Evolutionary conservation across 1,139 yeast species (phyloP).

Genomic region (Candida frijolesensis): DNA sequence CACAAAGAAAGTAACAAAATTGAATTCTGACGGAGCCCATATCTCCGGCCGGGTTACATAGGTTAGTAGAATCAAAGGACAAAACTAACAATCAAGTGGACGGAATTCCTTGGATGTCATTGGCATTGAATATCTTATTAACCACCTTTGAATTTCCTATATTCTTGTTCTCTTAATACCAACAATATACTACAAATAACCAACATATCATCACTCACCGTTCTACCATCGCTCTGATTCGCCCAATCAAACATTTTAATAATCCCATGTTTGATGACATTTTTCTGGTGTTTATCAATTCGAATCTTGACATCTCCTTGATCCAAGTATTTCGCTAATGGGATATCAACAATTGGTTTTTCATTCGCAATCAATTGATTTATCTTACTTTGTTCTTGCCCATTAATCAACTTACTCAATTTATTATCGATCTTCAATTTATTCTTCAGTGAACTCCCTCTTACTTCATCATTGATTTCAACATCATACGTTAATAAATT

Average conservation of each 20-base stretch:
- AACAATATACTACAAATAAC: constrained; percentile 33
- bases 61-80: no score
- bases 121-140: neutral
- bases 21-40: no score
- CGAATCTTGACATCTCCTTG: constrained; percentile 27
- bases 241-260: constrained; percentile 31
- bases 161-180: constrained; percentile 42
- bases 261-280: constrained; percentile 28
- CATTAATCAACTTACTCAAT: constrained; percentile 13
- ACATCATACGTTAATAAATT: constrained; percentile 27
- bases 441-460: constrained; percentile 1
- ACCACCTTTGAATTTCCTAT: constrained; percentile 39
- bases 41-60: no score
- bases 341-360: constrained; percentile 26
- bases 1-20: no score
- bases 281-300: neutral
- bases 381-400: constrained; percentile 13
- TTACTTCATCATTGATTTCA: constrained; percentile 9
- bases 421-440: constrained; percentile 12
- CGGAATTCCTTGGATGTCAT: no score
- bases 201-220: constrained; percentile 25
- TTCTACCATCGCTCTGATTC: constrained; percentile 11
- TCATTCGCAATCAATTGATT: constrained; percentile 13
- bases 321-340: constrained; percentile 36
- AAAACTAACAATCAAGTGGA: no score